These are phyloP conservation scores for Apiotrichum mycotoxinovorans DNA, from an alignment of 1,284 basidiomycete genomes.

Conservation along the genomic window DNA sequence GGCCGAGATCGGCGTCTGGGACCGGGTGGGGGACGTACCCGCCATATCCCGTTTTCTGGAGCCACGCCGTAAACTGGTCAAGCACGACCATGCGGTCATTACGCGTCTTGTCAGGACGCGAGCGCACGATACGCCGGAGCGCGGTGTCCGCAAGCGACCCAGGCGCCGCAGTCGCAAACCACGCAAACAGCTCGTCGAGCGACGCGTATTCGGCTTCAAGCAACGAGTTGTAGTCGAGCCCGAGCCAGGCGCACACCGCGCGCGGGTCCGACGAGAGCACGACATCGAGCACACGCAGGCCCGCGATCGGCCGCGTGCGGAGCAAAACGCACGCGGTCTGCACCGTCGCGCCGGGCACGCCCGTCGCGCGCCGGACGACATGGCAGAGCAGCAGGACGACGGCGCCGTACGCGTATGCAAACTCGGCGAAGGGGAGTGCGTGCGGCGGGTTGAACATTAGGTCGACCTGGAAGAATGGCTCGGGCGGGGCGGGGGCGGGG, in stretches of 20 bases:
- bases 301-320: slow-evolving; percentile 25
- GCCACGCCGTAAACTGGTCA: slow-evolving; percentile 4
- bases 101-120: neutral
- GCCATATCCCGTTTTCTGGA: slow-evolving; percentile 1
- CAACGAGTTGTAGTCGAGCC: slow-evolving; percentile 20
- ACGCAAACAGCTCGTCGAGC: slow-evolving; percentile 4
- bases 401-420: slow-evolving; percentile 21
- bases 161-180: neutral
- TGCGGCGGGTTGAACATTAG: slow-evolving; percentile 21
- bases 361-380: slow-evolving; percentile 9
- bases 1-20: neutral
- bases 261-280: slow-evolving; percentile 22
- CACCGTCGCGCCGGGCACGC: neutral
- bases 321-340: slow-evolving; percentile 21
- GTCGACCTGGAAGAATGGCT: slow-evolving; percentile 37
- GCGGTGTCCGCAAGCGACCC: neutral
- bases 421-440: neutral
- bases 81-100: neutral
- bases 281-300: slow-evolving; percentile 24
- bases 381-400: slow-evolving; percentile 11
- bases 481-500: neutral
- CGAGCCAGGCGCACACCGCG: slow-evolving; percentile 32
- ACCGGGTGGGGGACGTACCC: neutral
- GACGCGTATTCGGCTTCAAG: neutral
- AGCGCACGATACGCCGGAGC: neutral